These are phyloP conservation scores for Pseudogymnoascus pannorum DNA, from an alignment of 2,329 filamentous ascomycete species.

Conservation along the genomic window DNA sequence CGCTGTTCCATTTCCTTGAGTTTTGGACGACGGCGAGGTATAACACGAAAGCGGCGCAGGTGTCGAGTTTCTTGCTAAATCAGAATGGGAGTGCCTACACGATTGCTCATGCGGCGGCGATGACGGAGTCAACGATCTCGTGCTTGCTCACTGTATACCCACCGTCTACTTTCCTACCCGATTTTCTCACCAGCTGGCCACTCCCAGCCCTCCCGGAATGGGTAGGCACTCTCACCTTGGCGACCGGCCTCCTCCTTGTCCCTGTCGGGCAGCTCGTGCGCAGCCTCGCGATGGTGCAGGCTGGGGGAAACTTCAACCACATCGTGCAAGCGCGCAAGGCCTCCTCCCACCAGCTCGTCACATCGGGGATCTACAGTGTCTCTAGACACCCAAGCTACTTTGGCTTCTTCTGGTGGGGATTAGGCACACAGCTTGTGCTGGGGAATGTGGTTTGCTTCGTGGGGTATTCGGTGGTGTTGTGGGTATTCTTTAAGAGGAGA, in stretches of 20 bases:
- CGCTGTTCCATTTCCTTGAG: conserved; percentile 90
- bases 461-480: conserved; percentile 68
- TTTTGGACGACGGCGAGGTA: conserved; percentile 83
- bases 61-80: conserved; percentile 74
- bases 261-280: conserved; percentile 66
- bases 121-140: conserved; percentile 71
- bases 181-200: conserved; percentile 18
- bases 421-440: conserved; percentile 87
- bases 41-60: conserved; percentile 66
- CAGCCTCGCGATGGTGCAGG: conserved; percentile 80
- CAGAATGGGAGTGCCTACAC: conserved; percentile 81
- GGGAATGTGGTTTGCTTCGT: conserved; percentile 76
- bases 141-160: conserved; percentile 51
- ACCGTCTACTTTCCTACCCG: conserved; percentile 40
- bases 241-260: conserved; percentile 57
- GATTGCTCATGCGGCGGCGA: conserved; percentile 69
- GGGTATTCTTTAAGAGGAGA: conserved; percentile 72
- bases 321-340: conserved; percentile 66
- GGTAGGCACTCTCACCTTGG: conserved; percentile 38
- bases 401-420: conserved; percentile 96
- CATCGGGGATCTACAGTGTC: conserved; percentile 66
- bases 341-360: conserved; percentile 71
- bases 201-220: conserved; percentile 21
- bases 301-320: conserved; percentile 88
- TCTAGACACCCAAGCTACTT: conserved; percentile 90